Evolutionary conservation across 768 basidiomycete genomes (phyloP).

Genomic region (Dictyophora rubrovolvata): DNA sequence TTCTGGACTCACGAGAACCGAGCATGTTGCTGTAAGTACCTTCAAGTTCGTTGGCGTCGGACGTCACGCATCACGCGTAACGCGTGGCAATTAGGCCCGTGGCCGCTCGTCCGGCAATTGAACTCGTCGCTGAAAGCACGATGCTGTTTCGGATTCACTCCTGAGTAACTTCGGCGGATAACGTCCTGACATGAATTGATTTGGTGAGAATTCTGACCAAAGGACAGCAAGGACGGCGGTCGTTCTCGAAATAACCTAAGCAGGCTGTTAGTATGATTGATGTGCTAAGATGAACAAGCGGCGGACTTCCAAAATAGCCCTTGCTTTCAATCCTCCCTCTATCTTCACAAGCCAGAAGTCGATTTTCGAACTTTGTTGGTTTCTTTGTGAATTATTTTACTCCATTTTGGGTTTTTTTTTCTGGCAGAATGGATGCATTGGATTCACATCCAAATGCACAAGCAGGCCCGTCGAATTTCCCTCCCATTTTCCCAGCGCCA

Average conservation of each 20-base stretch:
- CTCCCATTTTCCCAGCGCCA: slow-evolving; percentile 7
- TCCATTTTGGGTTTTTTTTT: not conserved
- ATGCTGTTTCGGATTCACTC: not conserved
- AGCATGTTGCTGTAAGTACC: not conserved
- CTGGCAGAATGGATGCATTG: slow-evolving; percentile 2
- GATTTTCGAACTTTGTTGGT: not conserved
- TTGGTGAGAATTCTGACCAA: too few species aligned
- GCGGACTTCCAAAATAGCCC: not conserved
- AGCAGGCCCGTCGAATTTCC: slow-evolving; percentile 5
- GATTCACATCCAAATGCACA: not conserved
- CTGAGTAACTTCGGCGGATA: not conserved
- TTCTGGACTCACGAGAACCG: not conserved
- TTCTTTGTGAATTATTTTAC: not conserved
- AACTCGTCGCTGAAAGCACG: too few species aligned
- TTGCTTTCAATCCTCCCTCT: not conserved
- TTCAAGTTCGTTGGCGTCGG: too few species aligned
- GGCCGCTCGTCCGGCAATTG: too few species aligned
- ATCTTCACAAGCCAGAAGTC: not conserved
- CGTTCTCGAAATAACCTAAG: not conserved
- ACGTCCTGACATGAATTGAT: not conserved
- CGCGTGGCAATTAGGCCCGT: too few species aligned
- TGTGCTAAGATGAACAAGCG: not conserved
- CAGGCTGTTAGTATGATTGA: not conserved
- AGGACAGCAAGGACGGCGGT: not conserved
- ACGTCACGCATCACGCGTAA: too few species aligned